These are phyloP conservation scores for Phaeosphaeria sp. DNA, from an alignment of 2,329 filamentous ascomycete genomes.

Conservation along the genomic window DNA sequence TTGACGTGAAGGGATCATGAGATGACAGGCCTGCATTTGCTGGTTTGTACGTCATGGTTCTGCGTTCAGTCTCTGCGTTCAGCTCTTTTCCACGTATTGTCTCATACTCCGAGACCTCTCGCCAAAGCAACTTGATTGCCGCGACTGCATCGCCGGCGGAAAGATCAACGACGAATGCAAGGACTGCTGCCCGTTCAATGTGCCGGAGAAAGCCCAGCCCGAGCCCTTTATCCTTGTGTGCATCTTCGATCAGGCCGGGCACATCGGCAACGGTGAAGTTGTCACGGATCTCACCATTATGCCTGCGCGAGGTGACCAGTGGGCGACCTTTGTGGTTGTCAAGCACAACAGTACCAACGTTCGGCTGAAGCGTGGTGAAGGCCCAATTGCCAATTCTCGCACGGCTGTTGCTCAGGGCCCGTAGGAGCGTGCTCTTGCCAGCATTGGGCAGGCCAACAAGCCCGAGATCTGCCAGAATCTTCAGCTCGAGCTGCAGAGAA, in stretches of 20 bases:
- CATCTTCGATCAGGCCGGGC: slow-evolving; percentile 89
- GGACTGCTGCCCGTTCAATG: slow-evolving; percentile 88
- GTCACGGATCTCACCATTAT: slow-evolving; percentile 66
- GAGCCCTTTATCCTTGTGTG: slow-evolving; percentile 88
- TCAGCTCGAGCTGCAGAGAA: slow-evolving; percentile 86
- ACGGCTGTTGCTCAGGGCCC: slow-evolving; percentile 85
- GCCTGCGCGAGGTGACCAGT: slow-evolving; percentile 53
- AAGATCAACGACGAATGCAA: slow-evolving; percentile 93
- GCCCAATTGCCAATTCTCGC: slow-evolving; percentile 93
- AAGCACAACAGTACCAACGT: slow-evolving; percentile 93
- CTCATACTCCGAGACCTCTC: slow-evolving; percentile 88
- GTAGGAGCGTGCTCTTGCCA: slow-evolving; percentile 90
- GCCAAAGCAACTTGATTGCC: slow-evolving; percentile 84
- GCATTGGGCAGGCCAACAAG: slow-evolving; percentile 95
- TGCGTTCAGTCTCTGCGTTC: slow-evolving; percentile 68
- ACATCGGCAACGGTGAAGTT: slow-evolving; percentile 96
- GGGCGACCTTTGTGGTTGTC: slow-evolving; percentile 85
- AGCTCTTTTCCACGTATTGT: slow-evolving; percentile 76
- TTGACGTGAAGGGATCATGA: slow-evolving; percentile 23
- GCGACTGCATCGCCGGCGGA: slow-evolving; percentile 77
- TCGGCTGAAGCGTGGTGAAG: slow-evolving; percentile 93
- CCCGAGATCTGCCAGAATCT: slow-evolving; percentile 92
- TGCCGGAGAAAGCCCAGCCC: slow-evolving; percentile 92
- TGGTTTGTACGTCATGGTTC: slow-evolving; percentile 62
- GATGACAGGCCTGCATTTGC: slow-evolving; percentile 17